Conservation (phyloP, 129 eudicot species). For the Heracleum sosnowskyi region DNA sequence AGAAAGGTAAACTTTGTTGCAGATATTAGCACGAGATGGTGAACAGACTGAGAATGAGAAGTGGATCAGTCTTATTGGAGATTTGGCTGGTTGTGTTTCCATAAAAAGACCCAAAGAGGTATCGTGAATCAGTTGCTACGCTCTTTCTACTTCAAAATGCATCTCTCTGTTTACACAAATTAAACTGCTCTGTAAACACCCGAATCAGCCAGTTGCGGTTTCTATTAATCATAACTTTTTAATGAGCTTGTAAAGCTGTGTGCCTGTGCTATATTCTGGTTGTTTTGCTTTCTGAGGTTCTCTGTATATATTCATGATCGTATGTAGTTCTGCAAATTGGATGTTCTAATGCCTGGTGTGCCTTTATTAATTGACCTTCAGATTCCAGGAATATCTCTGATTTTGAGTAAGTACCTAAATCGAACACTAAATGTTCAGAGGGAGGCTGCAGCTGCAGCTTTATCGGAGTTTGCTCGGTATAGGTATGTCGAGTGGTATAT, state of each 20-base stretch:
- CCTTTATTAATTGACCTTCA: constrained; percentile 13
- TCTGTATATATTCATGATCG: background rate
- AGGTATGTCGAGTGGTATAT: constrained; percentile 36
- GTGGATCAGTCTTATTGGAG: constrained; percentile 83
- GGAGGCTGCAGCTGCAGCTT: constrained; percentile 98
- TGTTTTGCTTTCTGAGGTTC: background rate
- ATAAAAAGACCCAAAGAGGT: constrained; percentile 99
- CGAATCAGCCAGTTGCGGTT: background rate
- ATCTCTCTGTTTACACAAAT: constrained; percentile 1
- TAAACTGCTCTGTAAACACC: background rate
- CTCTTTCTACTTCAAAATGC: background rate
- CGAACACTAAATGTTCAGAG: constrained; percentile 55
- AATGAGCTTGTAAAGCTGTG: background rate
- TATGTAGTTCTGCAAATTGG: constrained; percentile 6
- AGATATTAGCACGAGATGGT: constrained; percentile 91
- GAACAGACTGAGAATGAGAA: constrained; percentile 76
- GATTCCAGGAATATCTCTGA: constrained; percentile 58
- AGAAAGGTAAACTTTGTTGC: constrained; percentile 5
- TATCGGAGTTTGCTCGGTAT: constrained; percentile 80
- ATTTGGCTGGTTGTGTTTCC: constrained; percentile 71
- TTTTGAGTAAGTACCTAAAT: constrained; percentile 58
- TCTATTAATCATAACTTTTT: background rate
- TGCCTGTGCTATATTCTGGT: background rate
- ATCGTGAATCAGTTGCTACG: background rate
- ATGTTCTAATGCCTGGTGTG: constrained; percentile 2